phyloP scores from a whole-genome alignment of 2,329 filamentous ascomycete species.

The Sporothrix sp. region DNA sequence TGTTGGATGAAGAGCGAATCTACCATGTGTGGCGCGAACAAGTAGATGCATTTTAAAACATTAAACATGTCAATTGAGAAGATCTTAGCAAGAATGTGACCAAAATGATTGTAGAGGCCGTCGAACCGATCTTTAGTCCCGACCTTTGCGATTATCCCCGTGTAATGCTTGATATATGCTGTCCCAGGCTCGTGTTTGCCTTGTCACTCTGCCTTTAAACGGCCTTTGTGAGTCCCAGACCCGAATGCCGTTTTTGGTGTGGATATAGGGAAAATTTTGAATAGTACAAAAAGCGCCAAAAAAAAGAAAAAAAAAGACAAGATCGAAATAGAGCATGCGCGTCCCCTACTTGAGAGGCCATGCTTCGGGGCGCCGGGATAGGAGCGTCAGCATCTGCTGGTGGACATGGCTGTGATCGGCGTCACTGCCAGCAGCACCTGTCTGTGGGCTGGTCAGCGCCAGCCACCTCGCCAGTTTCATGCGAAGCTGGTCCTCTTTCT shows the following conservation, averaged over 20 bases:
- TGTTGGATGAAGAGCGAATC: too few relatives aligned
- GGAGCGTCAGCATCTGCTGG: constrained; percentile 9
- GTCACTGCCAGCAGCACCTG: background rate
- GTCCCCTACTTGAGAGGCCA: constrained; percentile 13
- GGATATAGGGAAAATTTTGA: too few relatives aligned
- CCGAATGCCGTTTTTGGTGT: background rate
- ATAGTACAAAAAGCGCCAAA: background rate
- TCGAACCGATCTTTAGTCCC: too few relatives aligned
- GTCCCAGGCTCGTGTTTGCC: background rate
- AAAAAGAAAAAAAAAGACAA: background rate
- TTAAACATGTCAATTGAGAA: too few relatives aligned
- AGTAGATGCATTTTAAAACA: too few relatives aligned
- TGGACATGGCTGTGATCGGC: background rate
- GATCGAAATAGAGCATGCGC: background rate
- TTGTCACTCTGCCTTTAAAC: background rate
- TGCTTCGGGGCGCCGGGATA: constrained; percentile 14
- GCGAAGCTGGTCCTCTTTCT: constrained; percentile 44
- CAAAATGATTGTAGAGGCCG: too few relatives aligned
- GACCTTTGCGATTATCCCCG: too few relatives aligned
- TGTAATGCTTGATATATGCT: background rate
- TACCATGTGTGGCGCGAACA: too few relatives aligned
- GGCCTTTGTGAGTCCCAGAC: background rate
- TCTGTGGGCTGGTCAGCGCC: constrained; percentile 32
- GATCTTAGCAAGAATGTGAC: too few relatives aligned
- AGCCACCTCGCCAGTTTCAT: constrained; percentile 39